Evolutionary conservation across 306 rosid species (phyloP), one percentile per base, ranked within the genome.

Genomic region (Comarum palustre): DNA sequence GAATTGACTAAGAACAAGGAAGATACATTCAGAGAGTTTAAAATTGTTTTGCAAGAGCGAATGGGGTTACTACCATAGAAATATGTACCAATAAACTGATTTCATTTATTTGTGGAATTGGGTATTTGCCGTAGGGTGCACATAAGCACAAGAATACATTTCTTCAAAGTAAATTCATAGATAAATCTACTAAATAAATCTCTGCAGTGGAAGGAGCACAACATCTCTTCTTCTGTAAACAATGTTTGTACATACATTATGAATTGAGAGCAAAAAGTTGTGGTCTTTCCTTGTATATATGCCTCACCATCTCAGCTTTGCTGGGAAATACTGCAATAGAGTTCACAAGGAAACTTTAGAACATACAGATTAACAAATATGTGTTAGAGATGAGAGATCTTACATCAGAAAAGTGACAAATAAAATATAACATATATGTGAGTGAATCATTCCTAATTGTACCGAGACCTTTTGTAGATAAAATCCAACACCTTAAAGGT

Each of bases 251-350:
- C 66, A 61, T 61, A 61, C 42, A 34, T 32, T 31, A 45, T 32
- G 54, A 73, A 4, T 46, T 61, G 71, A 25, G 66, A 48, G 50
- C n/a, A 42, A 69, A 22, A 3, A 16, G 51, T 36, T 4, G 38
- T 9, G 17, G 13, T 60, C 66, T 71, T 63, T 55, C 66, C 27
- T 34, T 6, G 27, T 22, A 31, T 3, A 34, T 7, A 19, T 3
- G 46, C 4, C 66, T 64, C 78, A 80, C 89, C 89, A 86, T 69
- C 82, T 83, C 2, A 86, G 84, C 75, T 80, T 86, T 73, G 64
- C 78, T 75, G 87, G 87, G 76, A 86, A 83, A 77, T 86, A 86
- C 89, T 86, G 85, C 71, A 69, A 42, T 31, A 9, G 29, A 71
- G 55, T 52, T 14, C 39, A 8, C 7, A 39, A 2, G 43, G 19